phyloP scores from a whole-genome alignment of 768 basidiomycete species.

The Amanita muscaria region DNA sequence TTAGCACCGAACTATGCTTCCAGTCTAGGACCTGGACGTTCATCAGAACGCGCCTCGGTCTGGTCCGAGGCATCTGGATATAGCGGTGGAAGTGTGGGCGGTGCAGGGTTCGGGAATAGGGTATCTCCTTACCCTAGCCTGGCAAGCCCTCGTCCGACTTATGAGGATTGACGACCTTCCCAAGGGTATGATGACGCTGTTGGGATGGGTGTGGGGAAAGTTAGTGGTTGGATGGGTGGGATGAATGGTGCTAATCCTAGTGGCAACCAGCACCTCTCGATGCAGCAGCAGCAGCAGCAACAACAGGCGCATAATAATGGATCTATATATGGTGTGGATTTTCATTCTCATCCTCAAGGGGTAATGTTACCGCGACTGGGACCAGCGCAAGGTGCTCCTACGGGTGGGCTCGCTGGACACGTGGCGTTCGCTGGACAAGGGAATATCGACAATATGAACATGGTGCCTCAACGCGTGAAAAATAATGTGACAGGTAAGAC shows the following conservation, averaged over 20 bases:
- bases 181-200: constrained; percentile 18
- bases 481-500: constrained; percentile 88
- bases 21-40: constrained; percentile 20
- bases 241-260: background rate
- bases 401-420: too few species aligned
- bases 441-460: background rate
- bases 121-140: constrained; percentile 63
- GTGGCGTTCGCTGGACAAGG: background rate
- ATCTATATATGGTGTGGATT: too few species aligned
- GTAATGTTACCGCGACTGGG: too few species aligned
- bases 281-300: too few species aligned
- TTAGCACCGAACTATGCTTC: background rate
- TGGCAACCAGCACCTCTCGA: too few species aligned
- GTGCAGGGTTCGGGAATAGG: constrained; percentile 17
- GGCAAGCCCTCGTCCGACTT: constrained; percentile 48
- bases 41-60: constrained; percentile 36
- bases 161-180: constrained; percentile 37
- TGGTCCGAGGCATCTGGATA: constrained; percentile 18
- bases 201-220: background rate
- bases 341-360: too few species aligned
- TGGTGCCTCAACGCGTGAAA: constrained; percentile 29
- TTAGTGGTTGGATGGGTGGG: background rate
- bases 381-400: too few species aligned
- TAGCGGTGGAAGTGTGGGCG: background rate
- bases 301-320: too few species aligned